Percentiles rank a stretch among this genome's conserved stretches.
Conservation (phyloP, 1,284 basidiomycete species). For the Sporisorium reilianum region DNA sequence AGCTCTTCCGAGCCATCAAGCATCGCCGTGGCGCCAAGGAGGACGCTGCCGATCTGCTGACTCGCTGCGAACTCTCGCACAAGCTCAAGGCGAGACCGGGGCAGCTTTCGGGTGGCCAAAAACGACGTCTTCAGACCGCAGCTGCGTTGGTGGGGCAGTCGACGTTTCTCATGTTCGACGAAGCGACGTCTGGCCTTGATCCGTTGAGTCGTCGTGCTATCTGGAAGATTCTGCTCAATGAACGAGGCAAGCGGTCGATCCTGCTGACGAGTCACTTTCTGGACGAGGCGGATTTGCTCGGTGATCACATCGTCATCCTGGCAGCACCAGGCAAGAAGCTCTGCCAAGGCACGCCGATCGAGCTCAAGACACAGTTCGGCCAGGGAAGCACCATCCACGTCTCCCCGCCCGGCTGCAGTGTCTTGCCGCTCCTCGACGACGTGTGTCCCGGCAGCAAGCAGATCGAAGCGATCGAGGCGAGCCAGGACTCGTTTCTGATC, state of each 20-base stretch:
- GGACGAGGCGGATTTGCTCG: conserved; percentile 83
- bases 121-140: conserved; percentile 82
- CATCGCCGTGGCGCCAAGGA: conserved; percentile 72
- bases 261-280: conserved; percentile 80
- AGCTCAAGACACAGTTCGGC: conserved; percentile 79
- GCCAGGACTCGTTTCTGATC: conserved; percentile 69
- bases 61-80: conserved; percentile 76
- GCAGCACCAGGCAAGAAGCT: conserved; percentile 81
- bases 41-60: conserved; percentile 26
- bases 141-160: conserved; percentile 81
- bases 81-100: conserved; percentile 78
- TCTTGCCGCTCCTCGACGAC: conserved; percentile 17
- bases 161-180: conserved; percentile 79
- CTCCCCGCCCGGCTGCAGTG: conserved; percentile 15
- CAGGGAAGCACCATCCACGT: conserved; percentile 76
- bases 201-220: conserved; percentile 81
- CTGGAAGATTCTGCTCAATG: conserved; percentile 78
- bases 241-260: conserved; percentile 77
- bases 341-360: conserved; percentile 79
- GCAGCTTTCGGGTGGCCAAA: conserved; percentile 82
- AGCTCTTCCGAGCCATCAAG: conserved; percentile 81
- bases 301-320: conserved; percentile 80
- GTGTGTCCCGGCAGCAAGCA: conserved; percentile 70
- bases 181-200: conserved; percentile 83
- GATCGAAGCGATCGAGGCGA: conserved; percentile 24